phyloP scores from a whole-genome alignment of 805 yeast species.

The Schizosaccharomyces pombe region ASM294v3 CU329670.1:2552001-2552500 shows the following conservation, averaged over 20 bases:
- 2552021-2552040: conserved; percentile 58
- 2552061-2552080: conserved; percentile 71
- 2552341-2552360: conserved; percentile 54
- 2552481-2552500: conserved; percentile 33
- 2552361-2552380: conserved; percentile 52
- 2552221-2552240: conserved; percentile 90
- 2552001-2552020: conserved; percentile 49
- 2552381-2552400: conserved; percentile 65
- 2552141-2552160: conserved; percentile 82
- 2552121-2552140: conserved; percentile 82
- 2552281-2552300: conserved; percentile 93
- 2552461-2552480: conserved; percentile 71
- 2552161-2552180: conserved; percentile 87
- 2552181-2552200: conserved; percentile 89
- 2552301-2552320: conserved; percentile 37
- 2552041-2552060: conserved; percentile 89
- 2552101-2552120: conserved; percentile 87
- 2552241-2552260: conserved; percentile 91
- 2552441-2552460: conserved; percentile 66
- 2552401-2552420: conserved; percentile 70
- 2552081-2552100: conserved; percentile 46
- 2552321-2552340: conserved; percentile 25
- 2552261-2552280: conserved; percentile 85
- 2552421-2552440: conserved; percentile 55
- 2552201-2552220: conserved; percentile 88